phyloP scores from a whole-genome alignment of 2,329 filamentous ascomycete species.

The Ascomycota sp. region DNA sequence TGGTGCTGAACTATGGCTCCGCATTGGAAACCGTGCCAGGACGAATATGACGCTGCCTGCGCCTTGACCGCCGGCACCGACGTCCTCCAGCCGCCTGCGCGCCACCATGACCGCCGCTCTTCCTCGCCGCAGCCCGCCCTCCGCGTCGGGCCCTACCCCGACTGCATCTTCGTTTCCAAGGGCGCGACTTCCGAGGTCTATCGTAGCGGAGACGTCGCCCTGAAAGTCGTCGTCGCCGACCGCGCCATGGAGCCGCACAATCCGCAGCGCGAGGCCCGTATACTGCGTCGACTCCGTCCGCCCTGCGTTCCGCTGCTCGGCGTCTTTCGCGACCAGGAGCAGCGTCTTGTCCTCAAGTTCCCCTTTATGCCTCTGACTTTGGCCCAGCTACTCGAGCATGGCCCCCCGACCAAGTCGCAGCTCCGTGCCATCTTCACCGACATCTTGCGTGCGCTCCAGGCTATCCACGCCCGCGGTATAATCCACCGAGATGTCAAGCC shows the following conservation, averaged over 20 bases:
- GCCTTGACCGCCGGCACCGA: not conserved
- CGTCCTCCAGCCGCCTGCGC: not conserved
- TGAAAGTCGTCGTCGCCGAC: constrained; percentile 69
- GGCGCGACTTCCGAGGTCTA: constrained; percentile 74
- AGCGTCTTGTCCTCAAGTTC: constrained; percentile 58
- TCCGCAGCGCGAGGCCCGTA: constrained; percentile 53
- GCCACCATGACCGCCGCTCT: not conserved
- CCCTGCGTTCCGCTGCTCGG: constrained; percentile 45
- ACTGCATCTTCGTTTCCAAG: constrained; percentile 31
- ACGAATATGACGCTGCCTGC: constrained; percentile 31
- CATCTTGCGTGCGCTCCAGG: constrained; percentile 44
- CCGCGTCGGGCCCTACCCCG: constrained; percentile 28
- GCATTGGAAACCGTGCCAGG: constrained; percentile 26
- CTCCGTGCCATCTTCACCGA: constrained; percentile 32
- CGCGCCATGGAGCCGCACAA: constrained; percentile 61
- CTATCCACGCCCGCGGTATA: constrained; percentile 53
- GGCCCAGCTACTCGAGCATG: constrained; percentile 32
- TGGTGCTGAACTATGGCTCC: not conserved
- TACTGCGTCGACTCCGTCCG: constrained; percentile 37
- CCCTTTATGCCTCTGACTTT: constrained; percentile 63
- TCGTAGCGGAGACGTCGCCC: constrained; percentile 38
- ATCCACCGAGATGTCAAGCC: constrained; percentile 91
- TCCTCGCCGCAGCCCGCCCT: constrained; percentile 11
- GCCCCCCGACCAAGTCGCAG: constrained; percentile 4
- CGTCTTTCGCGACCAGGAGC: constrained; percentile 47